These are phyloP conservation scores for Picea abies DNA, from an alignment of 83 land plant genomes.

Conservation along the genomic window DNA sequence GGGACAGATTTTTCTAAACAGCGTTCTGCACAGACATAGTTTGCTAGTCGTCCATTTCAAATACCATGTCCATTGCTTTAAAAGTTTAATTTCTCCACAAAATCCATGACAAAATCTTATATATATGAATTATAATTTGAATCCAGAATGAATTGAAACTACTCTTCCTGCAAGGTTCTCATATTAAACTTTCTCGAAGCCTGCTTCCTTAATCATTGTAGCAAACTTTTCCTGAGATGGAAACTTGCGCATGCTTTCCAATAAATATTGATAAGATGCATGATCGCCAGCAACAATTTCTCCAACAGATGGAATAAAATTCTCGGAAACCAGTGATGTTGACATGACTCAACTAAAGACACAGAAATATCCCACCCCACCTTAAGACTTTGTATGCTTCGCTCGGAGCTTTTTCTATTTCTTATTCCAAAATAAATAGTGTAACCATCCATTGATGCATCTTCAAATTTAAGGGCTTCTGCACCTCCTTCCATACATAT, in stretches of 20 bases:
- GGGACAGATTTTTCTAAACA: too few relatives aligned
- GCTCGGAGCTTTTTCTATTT: slow-evolving; percentile 86
- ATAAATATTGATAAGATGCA: slow-evolving; percentile 91
- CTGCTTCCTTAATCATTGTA: slow-evolving; percentile 82
- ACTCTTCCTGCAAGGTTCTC: slow-evolving; percentile 95
- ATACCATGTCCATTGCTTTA: too few relatives aligned
- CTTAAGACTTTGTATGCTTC: slow-evolving; percentile 95
- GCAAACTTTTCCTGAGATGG: slow-evolving; percentile 87
- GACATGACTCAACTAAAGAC: slow-evolving; percentile 97
- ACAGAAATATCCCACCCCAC: slow-evolving; percentile 91
- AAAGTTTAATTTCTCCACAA: too few relatives aligned
- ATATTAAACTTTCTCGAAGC: slow-evolving; percentile 90
- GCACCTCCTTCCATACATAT: slow-evolving; percentile 97
- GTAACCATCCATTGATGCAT: slow-evolving; percentile 92
- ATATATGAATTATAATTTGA: slow-evolving; percentile 33
- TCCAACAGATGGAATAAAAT: slow-evolving; percentile 85
- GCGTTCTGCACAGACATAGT: too few relatives aligned
- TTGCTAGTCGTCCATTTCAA: too few relatives aligned
- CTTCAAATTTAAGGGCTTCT: slow-evolving; percentile 78
- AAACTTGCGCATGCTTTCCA: slow-evolving; percentile 86
- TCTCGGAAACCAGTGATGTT: slow-evolving; percentile 71
- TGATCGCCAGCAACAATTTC: slow-evolving; percentile 91
- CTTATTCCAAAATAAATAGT: slow-evolving; percentile 99
- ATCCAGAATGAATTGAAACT: slow-evolving; percentile 93
- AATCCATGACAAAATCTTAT: too few relatives aligned